Evolutionary conservation across 1,284 basidiomycete genomes (phyloP), one percentile per base, ranked within the genome.

Genomic region (Pseudozyma hubeiensis): DNA sequence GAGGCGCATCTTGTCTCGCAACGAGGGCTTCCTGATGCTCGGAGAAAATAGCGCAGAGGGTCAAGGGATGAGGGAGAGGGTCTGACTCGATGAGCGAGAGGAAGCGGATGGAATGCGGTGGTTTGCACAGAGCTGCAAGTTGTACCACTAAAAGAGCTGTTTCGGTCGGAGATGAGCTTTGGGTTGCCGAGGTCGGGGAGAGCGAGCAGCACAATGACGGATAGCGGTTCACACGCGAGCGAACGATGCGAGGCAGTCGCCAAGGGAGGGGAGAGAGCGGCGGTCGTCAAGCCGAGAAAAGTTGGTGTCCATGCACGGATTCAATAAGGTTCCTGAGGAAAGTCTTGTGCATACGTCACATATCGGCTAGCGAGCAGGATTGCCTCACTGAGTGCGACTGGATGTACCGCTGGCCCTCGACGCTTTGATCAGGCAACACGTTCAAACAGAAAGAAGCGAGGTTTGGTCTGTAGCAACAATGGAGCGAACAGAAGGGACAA

Each of bases 281-380:
- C 19, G 8, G 43, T 10, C 17, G 16, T 17, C 43, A 45, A 41
- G 40, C 43, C 43, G 43, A 44, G 17, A 8, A 19, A 44, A 44
- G 43, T 19, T 44, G 7, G 14, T 24, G 29, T 5, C 30, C 39
- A 10, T 48, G 46, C 46, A 48, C 7, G 16, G n/a, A 34, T 3
- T 10, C 46, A 48, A 48, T 48, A n/a, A 17, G 8, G 46, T 48
- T 34, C 46, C 46, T 48, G 45, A 33, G 33, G n/a, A 34, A n/a
- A 48, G 16, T n/a, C 13, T 48, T 33, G 4, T 48, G 46, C 46
- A 48, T 48, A 48, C 46, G 46, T 48, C 46, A 48, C 46, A 17
- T 48, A 4, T 47, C 46, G 46, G 31, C n/a, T 31, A 16, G 24
- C 8, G n/a, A 33, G n/a, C 33, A 48, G 9, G 43, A 41, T 41